Evolutionary conservation across 768 basidiomycete genomes (phyloP).

Genomic region (Coprinopsis sp.): DNA sequence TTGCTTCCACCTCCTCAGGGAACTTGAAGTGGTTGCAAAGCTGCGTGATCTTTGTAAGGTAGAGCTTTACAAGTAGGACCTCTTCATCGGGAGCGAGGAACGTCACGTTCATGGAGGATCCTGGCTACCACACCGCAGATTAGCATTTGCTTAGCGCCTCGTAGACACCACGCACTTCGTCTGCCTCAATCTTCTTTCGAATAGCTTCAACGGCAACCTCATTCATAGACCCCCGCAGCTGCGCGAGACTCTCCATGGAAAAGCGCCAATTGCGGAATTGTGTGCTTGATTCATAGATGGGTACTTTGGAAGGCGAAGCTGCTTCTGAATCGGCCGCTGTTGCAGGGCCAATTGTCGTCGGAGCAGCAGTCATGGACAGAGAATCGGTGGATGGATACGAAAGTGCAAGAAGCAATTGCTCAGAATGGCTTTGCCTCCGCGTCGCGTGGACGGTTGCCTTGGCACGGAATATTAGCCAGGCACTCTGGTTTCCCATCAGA

Average conservation of each 20-base stretch:
- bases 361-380: conserved; percentile 6
- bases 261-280: conserved; percentile 89
- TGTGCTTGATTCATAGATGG: conserved; percentile 69
- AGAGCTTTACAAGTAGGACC: conserved; percentile 81
- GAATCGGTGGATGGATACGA: too few relatives aligned
- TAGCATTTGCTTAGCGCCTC: conserved; percentile 6
- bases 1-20: conserved; percentile 90
- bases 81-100: conserved; percentile 86
- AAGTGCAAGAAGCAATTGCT: too few relatives aligned
- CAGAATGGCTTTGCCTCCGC: too few relatives aligned
- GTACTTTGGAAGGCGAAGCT: conserved; percentile 2
- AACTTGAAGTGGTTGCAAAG: conserved; percentile 83
- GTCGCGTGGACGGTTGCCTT: too few relatives aligned
- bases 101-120: conserved; percentile 64
- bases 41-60: conserved; percentile 79
- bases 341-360: background rate
- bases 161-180: conserved; percentile 52
- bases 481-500: too few relatives aligned
- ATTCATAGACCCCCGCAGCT: conserved; percentile 66
- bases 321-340: background rate
- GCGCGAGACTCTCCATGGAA: conserved; percentile 58
- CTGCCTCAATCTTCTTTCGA: conserved; percentile 68
- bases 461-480: too few relatives aligned
- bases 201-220: conserved; percentile 72
- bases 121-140: conserved; percentile 43